These are phyloP conservation scores for Candida hispaniensis DNA, from an alignment of 805 yeast genomes.

Conservation along the genomic window DNA sequence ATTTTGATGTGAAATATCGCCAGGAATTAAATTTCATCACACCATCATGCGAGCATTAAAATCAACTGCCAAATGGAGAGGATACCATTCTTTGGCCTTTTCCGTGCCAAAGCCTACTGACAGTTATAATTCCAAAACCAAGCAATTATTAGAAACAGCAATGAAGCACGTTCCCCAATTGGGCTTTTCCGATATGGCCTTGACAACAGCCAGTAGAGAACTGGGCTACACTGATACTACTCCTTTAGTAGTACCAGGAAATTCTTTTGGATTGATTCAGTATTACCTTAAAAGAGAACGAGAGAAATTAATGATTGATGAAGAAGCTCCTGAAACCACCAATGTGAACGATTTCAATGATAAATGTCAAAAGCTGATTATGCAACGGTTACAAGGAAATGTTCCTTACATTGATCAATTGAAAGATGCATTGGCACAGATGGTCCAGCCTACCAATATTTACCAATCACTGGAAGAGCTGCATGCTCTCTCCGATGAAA, in stretches of 20 bases:
- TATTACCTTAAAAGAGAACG: slow-evolving; percentile 37
- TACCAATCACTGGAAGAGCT: slow-evolving; percentile 52
- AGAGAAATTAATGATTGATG: slow-evolving; percentile 18
- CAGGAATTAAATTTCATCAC: no score
- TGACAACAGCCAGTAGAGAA: slow-evolving; percentile 40
- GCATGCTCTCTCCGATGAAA: slow-evolving; percentile 69
- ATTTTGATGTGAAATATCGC: no score
- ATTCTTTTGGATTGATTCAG: slow-evolving; percentile 44
- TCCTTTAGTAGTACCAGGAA: slow-evolving; percentile 34
- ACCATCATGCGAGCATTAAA: no score
- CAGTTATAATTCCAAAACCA: slow-evolving; percentile 14
- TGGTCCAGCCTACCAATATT: slow-evolving; percentile 56
- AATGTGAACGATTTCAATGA: slow-evolving; percentile 34
- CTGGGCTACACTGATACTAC: slow-evolving; percentile 44
- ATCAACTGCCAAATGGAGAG: no score
- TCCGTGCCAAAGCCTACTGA: slow-evolving; percentile 15
- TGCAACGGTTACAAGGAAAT: slow-evolving; percentile 42
- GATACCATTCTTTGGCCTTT: slow-evolving; percentile 13
- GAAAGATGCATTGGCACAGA: slow-evolving; percentile 43
- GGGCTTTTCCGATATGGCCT: slow-evolving; percentile 43
- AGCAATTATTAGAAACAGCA: slow-evolving; percentile 23
- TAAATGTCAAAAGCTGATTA: slow-evolving; percentile 33
- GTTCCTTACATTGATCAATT: slow-evolving; percentile 19
- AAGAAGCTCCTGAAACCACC: slow-evolving; percentile 31
- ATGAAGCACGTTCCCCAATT: slow-evolving; percentile 36